These are phyloP conservation scores for Phytopythium cucurbitacearum DNA, from an alignment of 352 stramenopile genomes.

Conservation along the genomic window DNA sequence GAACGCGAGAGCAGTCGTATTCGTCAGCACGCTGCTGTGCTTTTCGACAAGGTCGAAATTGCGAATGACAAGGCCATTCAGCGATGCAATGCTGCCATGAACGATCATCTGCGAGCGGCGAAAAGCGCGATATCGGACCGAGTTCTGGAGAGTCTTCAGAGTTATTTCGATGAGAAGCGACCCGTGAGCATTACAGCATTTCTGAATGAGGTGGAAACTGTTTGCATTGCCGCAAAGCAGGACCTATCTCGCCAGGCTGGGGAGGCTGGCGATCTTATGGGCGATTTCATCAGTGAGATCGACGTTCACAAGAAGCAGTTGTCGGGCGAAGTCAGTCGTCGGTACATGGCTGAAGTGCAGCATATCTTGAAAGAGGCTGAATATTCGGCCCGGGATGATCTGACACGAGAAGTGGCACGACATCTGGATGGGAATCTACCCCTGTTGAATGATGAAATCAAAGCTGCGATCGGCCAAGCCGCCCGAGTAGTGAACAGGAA, in stretches of 20 bases:
- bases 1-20: constrained; percentile 55
- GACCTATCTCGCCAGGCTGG: constrained; percentile 23
- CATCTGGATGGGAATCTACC: constrained; percentile 70
- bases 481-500: constrained; percentile 45
- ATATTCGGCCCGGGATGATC: constrained; percentile 52
- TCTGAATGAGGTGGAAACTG: constrained; percentile 47
- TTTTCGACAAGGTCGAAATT: constrained; percentile 76
- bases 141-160: constrained; percentile 57
- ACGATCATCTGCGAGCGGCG: constrained; percentile 41
- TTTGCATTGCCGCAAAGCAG: constrained; percentile 17
- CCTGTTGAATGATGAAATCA: constrained; percentile 58
- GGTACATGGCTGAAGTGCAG: constrained; percentile 74
- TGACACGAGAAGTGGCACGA: constrained; percentile 54
- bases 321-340: constrained; percentile 59
- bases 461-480: constrained; percentile 49
- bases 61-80: constrained; percentile 71
- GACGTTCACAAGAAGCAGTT: constrained; percentile 63
- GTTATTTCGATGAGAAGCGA: constrained; percentile 38
- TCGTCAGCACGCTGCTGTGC: constrained; percentile 45
- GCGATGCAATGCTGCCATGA: constrained; percentile 41
- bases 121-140: constrained; percentile 62
- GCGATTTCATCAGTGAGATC: constrained; percentile 45
- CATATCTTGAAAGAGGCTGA: constrained; percentile 71
- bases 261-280: constrained; percentile 16
- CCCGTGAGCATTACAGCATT: constrained; percentile 56